These are phyloP conservation scores for Leccinum broughii DNA, from an alignment of 768 basidiomycete species.

Conservation along the genomic window DNA sequence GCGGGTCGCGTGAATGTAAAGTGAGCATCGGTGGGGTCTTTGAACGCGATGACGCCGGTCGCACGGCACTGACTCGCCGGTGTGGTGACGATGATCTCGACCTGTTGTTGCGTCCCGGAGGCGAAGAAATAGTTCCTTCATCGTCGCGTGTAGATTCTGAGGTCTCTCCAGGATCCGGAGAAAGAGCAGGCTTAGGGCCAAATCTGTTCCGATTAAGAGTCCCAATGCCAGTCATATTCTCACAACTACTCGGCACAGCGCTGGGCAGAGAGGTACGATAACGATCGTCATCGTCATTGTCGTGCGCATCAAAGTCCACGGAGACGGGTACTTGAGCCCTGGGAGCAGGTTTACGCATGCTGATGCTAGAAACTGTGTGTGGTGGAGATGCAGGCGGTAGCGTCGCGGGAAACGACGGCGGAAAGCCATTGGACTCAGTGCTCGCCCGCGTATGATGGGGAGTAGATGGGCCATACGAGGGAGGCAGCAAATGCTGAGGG, in stretches of 20 bases:
- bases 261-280: slow-evolving; percentile 53
- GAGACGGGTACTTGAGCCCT: slow-evolving; percentile 64
- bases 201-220: slow-evolving; percentile 33
- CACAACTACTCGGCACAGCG: slow-evolving; percentile 48
- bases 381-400: slow-evolving; percentile 22
- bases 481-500: slow-evolving; percentile 29
- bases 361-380: slow-evolving; percentile 33
- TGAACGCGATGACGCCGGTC: slow-evolving; percentile 37
- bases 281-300: slow-evolving; percentile 33
- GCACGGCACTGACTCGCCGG: slow-evolving; percentile 28
- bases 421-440: slow-evolving; percentile 34
- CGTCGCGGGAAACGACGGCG: slow-evolving; percentile 17
- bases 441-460: slow-evolving; percentile 36
- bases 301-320: slow-evolving; percentile 43
- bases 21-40: slow-evolving; percentile 42
- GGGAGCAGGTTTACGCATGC: slow-evolving; percentile 64
- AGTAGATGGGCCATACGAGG: slow-evolving; percentile 14
- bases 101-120: slow-evolving; percentile 15
- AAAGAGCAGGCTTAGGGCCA: slow-evolving; percentile 20
- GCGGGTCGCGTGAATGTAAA: slow-evolving; percentile 32
- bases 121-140: slow-evolving; percentile 18
- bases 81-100: slow-evolving; percentile 30
- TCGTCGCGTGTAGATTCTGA: slow-evolving; percentile 15
- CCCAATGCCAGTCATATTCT: slow-evolving; percentile 72
- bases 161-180: slow-evolving; percentile 11